A percentile compares a stretch with the other conserved stretches of the same genome.
These are phyloP conservation scores for Firmiana major DNA, from an alignment of 345 rosid species.

Conservation along the genomic window DNA sequence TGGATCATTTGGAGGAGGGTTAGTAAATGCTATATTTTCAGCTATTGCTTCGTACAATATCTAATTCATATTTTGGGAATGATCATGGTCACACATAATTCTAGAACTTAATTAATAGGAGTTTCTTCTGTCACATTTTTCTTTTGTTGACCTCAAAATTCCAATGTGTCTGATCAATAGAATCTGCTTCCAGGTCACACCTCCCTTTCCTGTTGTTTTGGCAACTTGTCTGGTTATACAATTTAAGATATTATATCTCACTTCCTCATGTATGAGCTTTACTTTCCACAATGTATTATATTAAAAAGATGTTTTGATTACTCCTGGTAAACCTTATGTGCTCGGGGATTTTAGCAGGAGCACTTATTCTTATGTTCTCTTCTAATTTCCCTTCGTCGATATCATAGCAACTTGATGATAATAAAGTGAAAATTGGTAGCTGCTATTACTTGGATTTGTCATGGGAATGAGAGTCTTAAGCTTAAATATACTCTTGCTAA, in stretches of 20 bases:
- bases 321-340: neutral
- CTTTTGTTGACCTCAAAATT: neutral
- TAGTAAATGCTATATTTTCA: too few relatives aligned
- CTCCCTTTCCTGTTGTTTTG: constrained; percentile 60
- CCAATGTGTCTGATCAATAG: constrained; percentile 19
- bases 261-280: constrained; percentile 9
- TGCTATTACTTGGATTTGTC: neutral
- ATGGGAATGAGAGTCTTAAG: neutral
- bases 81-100: neutral
- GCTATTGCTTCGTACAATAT: too few relatives aligned
- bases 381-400: neutral
- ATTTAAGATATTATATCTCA: constrained; percentile 61
- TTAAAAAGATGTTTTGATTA: neutral
- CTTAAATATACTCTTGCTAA: neutral
- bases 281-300: neutral
- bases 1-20: neutral
- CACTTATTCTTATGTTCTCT: neutral
- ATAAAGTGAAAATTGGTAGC: neutral
- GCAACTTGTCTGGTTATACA: constrained; percentile 64
- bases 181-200: constrained; percentile 65
- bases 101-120: neutral
- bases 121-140: neutral
- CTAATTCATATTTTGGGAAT: neutral
- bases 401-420: neutral
- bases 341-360: neutral